Evolutionary conservation across 805 yeast genomes (phyloP).

Genomic region (Sungouiozyma intestinalis): DNA sequence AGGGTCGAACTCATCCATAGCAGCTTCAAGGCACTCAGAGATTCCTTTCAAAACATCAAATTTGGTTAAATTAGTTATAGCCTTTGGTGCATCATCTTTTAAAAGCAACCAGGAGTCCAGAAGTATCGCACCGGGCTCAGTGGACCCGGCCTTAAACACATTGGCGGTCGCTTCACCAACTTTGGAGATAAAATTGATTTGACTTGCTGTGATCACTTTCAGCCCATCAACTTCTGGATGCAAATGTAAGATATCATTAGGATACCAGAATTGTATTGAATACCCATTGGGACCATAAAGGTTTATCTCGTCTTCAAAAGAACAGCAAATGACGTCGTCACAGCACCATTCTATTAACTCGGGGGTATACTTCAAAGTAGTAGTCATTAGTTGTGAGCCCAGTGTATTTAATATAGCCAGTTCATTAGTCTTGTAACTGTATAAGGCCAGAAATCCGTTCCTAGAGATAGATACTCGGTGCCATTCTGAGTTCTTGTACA

Average conservation of each 20-base stretch:
- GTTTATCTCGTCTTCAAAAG: constrained; percentile 50
- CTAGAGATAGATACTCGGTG: constrained; percentile 20
- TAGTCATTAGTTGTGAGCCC: background rate
- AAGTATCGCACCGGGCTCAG: constrained; percentile 71
- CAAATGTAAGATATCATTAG: constrained; percentile 33
- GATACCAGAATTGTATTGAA: constrained; percentile 41
- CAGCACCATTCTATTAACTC: constrained; percentile 70
- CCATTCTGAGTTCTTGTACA: constrained; percentile 17
- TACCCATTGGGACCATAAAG: constrained; percentile 58
- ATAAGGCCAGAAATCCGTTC: constrained; percentile 38
- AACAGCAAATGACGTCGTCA: constrained; percentile 61
- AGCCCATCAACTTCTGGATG: constrained; percentile 60
- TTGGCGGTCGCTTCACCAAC: constrained; percentile 49
- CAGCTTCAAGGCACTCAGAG: constrained; percentile 59
- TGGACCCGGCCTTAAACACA: constrained; percentile 73
- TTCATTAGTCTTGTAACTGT: constrained; percentile 30
- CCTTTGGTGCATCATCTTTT: constrained; percentile 61
- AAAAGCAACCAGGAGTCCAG: constrained; percentile 67
- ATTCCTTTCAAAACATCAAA: constrained; percentile 52
- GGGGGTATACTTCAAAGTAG: constrained; percentile 22
- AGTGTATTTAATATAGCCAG: constrained; percentile 39
- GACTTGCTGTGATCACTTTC: constrained; percentile 46
- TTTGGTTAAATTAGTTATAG: constrained; percentile 61
- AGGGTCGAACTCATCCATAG: constrained; percentile 67
- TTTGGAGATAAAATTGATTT: constrained; percentile 51